Percentiles rank a stretch among this genome's conserved stretches.
phyloP scores from a whole-genome alignment of 805 yeast genomes.

The Grigorovia humatica region DNA sequence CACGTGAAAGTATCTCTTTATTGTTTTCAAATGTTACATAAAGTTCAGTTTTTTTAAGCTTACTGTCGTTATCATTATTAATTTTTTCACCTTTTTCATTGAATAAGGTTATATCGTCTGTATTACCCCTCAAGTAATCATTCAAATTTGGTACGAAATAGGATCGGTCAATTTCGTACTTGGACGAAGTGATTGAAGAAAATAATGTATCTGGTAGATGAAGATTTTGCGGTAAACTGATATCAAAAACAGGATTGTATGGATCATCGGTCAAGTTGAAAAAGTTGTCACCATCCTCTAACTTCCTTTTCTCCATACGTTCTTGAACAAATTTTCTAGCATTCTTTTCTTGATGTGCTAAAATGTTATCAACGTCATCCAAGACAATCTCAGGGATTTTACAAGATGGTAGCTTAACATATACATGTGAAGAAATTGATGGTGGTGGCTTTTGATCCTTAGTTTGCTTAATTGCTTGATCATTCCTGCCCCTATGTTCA shows the following conservation, averaged over 20 bases:
- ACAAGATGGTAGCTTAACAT: constrained; percentile 79
- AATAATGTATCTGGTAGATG: constrained; percentile 64
- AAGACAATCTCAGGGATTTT: constrained; percentile 89
- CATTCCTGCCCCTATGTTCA: constrained; percentile 2
- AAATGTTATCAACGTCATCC: constrained; percentile 66
- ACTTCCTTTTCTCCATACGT: constrained; percentile 59
- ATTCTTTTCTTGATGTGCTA: constrained; percentile 64
- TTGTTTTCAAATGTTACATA: constrained; percentile 29
- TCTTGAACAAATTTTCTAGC: constrained; percentile 79
- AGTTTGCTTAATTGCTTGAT: constrained; percentile 8
- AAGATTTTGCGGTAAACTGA: constrained; percentile 43
- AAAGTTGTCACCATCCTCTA: constrained; percentile 61
- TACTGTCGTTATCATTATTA: constrained; percentile 12
- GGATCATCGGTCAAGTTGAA: constrained; percentile 83
- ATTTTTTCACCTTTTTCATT: constrained; percentile 27
- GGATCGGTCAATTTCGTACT: constrained; percentile 53
- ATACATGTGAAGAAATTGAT: constrained; percentile 45
- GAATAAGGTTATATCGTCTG: constrained; percentile 16
- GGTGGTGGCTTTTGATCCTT: constrained; percentile 11
- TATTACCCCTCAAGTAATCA: constrained; percentile 22
- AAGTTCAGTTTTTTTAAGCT: constrained; percentile 27
- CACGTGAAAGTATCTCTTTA: constrained; percentile 29
- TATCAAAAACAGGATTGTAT: constrained; percentile 67
- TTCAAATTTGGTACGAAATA: constrained; percentile 33
- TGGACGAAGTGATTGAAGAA: constrained; percentile 64